Evolutionary conservation across 2,329 filamentous ascomycete species (phyloP).

Genomic region (Colletotrichum brevisporum): DNA sequence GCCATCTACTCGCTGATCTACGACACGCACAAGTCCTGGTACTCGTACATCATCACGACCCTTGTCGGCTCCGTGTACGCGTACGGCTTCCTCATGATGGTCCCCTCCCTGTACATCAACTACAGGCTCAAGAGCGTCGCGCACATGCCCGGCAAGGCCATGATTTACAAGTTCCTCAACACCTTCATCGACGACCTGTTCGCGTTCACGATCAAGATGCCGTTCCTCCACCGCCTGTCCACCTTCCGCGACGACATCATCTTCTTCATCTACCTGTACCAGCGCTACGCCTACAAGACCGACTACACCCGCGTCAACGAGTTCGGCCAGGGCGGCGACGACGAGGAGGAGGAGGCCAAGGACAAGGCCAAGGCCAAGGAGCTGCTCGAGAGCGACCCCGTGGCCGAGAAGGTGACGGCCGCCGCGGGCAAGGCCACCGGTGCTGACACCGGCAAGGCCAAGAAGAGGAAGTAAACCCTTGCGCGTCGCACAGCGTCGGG

Average conservation of each 20-base stretch:
- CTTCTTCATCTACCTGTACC: constrained; percentile 98
- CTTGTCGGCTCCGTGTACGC: constrained; percentile 97
- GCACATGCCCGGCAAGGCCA: constrained; percentile 95
- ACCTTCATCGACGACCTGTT: constrained; percentile 99
- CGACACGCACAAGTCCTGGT: constrained; percentile 97
- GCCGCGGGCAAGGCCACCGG: constrained; percentile 62
- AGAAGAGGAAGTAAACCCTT: constrained; percentile 56
- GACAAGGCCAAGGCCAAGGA: constrained; percentile 51
- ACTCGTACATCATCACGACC: constrained; percentile 94
- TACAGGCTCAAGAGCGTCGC: constrained; percentile 96
- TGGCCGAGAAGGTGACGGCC: constrained; percentile 49
- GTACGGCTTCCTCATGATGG: constrained; percentile 99
- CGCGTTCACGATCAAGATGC: constrained; percentile 99
- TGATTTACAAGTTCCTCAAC: constrained; percentile 99
- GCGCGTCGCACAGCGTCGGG: constrained; percentile 1
- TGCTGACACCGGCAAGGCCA: constrained; percentile 61
- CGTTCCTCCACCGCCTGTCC: constrained; percentile 89
- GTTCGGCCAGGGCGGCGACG: constrained; percentile 98
- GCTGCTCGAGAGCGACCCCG: constrained; percentile 52
- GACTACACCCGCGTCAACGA: constrained; percentile 96
- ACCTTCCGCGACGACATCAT: constrained; percentile 96
- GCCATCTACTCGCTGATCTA: constrained; percentile 93
- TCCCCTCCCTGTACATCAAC: constrained; percentile 98
- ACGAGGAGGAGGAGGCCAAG: constrained; percentile 72
- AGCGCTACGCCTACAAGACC: constrained; percentile 91